Evolutionary conservation across 768 basidiomycete genomes (phyloP).

Genomic region (Tubosaeta sp.): DNA sequence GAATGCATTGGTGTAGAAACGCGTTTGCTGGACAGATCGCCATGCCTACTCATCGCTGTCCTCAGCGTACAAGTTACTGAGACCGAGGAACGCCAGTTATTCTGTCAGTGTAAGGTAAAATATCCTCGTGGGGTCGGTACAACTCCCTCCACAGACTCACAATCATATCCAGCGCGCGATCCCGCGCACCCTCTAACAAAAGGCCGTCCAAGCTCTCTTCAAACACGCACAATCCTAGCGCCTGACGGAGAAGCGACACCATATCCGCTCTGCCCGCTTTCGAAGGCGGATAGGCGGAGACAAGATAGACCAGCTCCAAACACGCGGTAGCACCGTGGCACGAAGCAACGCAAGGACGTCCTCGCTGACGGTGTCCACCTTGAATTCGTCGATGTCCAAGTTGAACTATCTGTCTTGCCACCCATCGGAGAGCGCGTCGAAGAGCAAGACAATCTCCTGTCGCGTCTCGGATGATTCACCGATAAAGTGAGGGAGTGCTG

Average conservation of each 20-base stretch:
- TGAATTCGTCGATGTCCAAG: slow-evolving; percentile 29
- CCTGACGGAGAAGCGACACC: slow-evolving; percentile 46
- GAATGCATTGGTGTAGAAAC: slow-evolving; percentile 69
- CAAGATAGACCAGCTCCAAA: slow-evolving; percentile 44
- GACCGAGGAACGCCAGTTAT: slow-evolving; percentile 38
- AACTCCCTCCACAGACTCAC: slow-evolving; percentile 34
- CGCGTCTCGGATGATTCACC: too few relatives aligned
- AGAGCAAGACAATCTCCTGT: slow-evolving; percentile 47
- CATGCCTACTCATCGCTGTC: slow-evolving; percentile 43
- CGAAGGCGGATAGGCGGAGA: slow-evolving; percentile 53
- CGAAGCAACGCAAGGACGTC: slow-evolving; percentile 52
- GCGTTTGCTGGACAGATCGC: slow-evolving; percentile 39
- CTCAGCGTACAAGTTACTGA: slow-evolving; percentile 33
- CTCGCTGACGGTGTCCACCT: slow-evolving; percentile 32
- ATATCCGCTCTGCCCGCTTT: slow-evolving; percentile 27
- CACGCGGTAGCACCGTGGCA: slow-evolving; percentile 56
- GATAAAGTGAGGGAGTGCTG: too few relatives aligned
- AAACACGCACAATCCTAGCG: slow-evolving; percentile 53
- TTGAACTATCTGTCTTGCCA: slow-evolving; percentile 39
- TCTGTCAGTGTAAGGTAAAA: not conserved
- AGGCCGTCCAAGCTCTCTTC: slow-evolving; percentile 29
- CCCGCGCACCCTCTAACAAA: slow-evolving; percentile 68
- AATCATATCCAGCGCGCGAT: slow-evolving; percentile 69
- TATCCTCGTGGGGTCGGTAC: too few relatives aligned
- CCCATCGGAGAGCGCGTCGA: slow-evolving; percentile 51